Evolutionary conservation across 306 rosid genomes (phyloP).

Genomic region (Prunus mongolica): DNA sequence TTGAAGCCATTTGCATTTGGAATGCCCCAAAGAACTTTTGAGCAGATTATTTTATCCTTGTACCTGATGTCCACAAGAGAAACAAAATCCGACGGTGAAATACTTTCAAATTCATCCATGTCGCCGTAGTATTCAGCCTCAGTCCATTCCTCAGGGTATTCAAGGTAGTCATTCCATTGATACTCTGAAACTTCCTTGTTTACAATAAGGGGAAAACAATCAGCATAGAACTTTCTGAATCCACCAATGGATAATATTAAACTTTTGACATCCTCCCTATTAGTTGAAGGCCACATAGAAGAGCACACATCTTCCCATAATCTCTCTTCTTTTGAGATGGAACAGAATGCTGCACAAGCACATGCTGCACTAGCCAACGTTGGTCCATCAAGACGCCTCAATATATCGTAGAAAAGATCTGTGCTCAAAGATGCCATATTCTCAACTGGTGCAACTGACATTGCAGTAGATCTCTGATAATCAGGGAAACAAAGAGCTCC

Average conservation of each 20-base stretch:
- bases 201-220: slow-evolving; percentile 81
- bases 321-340: slow-evolving; percentile 82
- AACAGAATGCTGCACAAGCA: slow-evolving; percentile 66
- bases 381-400: slow-evolving; percentile 80
- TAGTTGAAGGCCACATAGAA: slow-evolving; percentile 85
- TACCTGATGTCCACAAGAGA: slow-evolving; percentile 75
- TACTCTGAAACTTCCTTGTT: slow-evolving; percentile 63
- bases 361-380: slow-evolving; percentile 81
- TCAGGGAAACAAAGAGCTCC: slow-evolving; percentile 21
- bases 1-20: slow-evolving; percentile 65
- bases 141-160: slow-evolving; percentile 83
- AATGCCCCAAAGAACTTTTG: slow-evolving; percentile 84
- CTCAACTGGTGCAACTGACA: slow-evolving; percentile 50
- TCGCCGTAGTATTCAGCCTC: slow-evolving; percentile 85
- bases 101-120: slow-evolving; percentile 43
- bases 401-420: slow-evolving; percentile 80
- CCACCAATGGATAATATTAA: slow-evolving; percentile 74
- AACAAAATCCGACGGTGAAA: slow-evolving; percentile 75
- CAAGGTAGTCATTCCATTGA: slow-evolving; percentile 43
- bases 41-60: slow-evolving; percentile 67
- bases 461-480: slow-evolving; percentile 26
- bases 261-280: slow-evolving; percentile 71
- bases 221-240: slow-evolving; percentile 81
- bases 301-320: slow-evolving; percentile 88
- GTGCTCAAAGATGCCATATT: slow-evolving; percentile 57